Conservation (phyloP, 2,329 filamentous ascomycete species). For the Aciculosporium take region DNA sequence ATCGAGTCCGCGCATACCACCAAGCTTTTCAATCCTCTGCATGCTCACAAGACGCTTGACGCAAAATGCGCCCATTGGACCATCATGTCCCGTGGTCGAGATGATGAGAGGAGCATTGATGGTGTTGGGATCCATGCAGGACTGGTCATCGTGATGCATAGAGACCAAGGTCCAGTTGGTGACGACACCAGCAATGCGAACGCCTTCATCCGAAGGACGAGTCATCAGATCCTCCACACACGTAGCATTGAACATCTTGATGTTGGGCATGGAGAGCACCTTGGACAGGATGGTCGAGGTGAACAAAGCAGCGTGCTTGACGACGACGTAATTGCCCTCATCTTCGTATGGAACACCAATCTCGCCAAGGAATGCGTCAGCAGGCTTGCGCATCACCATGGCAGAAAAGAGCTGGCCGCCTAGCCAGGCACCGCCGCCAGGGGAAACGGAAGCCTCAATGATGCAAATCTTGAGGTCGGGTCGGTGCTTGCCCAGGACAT, state of each 20-base stretch:
- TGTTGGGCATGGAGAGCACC: conserved; percentile 73
- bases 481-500: conserved; percentile 67
- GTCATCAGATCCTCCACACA: conserved; percentile 88
- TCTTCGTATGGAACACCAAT: conserved; percentile 77
- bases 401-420: conserved; percentile 89
- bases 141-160: conserved; percentile 78
- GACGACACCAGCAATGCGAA: conserved; percentile 77
- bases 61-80: conserved; percentile 77
- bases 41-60: conserved; percentile 87
- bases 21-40: conserved; percentile 67
- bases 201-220: conserved; percentile 39
- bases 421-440: conserved; percentile 82
- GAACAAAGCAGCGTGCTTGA: conserved; percentile 88
- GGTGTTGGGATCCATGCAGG: conserved; percentile 94
- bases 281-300: conserved; percentile 75
- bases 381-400: conserved; percentile 91
- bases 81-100: conserved; percentile 83
- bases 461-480: conserved; percentile 87
- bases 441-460: conserved; percentile 75
- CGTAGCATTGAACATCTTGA: conserved; percentile 95
- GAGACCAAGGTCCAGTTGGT: conserved; percentile 92
- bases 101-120: conserved; percentile 86
- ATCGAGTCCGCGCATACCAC: conserved; percentile 84
- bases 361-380: conserved; percentile 69
- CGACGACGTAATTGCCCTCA: conserved; percentile 76